These are phyloP conservation scores for Backusella luteola DNA, from an alignment of 192 early-diverging fungal species.

Conservation along the genomic window DNA sequence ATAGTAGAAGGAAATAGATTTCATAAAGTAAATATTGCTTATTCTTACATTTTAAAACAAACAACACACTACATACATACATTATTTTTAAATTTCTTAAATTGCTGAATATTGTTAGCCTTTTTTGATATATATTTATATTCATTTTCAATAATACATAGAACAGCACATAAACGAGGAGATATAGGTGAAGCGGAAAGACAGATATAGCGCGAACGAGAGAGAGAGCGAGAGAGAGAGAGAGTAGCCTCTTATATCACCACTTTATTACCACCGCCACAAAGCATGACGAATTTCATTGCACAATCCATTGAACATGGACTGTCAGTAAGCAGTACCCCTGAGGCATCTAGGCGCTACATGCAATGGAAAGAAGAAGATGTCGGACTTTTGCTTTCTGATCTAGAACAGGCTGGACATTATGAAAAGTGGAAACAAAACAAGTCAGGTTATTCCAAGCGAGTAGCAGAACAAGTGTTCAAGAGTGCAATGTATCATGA, in stretches of 20 bases:
- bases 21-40: not conserved
- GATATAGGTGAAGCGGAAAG: not conserved
- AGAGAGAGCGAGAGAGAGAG: not conserved
- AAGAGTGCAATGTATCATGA: slow-evolving; percentile 18
- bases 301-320: not conserved
- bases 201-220: not conserved
- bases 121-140: too few relatives aligned
- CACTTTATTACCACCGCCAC: too few relatives aligned
- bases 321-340: not conserved
- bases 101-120: not conserved
- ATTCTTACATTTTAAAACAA: too few relatives aligned
- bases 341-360: slow-evolving; percentile 16
- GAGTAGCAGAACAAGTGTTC: slow-evolving; percentile 21
- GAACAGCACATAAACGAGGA: too few relatives aligned
- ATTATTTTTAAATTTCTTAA: not conserved
- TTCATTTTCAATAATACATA: too few relatives aligned
- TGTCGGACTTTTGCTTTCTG: slow-evolving; percentile 15
- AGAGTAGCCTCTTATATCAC: not conserved
- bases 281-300: slow-evolving; percentile 5
- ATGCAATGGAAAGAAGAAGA: slow-evolving; percentile 27
- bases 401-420: slow-evolving; percentile 17
- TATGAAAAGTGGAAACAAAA: slow-evolving; percentile 25
- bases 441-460: slow-evolving; percentile 20
- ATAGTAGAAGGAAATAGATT: not conserved
- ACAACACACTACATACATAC: not conserved